Evolutionary conservation across 2,329 filamentous ascomycete species (phyloP).

Genomic region (Aspergillus chevalieri): DNA sequence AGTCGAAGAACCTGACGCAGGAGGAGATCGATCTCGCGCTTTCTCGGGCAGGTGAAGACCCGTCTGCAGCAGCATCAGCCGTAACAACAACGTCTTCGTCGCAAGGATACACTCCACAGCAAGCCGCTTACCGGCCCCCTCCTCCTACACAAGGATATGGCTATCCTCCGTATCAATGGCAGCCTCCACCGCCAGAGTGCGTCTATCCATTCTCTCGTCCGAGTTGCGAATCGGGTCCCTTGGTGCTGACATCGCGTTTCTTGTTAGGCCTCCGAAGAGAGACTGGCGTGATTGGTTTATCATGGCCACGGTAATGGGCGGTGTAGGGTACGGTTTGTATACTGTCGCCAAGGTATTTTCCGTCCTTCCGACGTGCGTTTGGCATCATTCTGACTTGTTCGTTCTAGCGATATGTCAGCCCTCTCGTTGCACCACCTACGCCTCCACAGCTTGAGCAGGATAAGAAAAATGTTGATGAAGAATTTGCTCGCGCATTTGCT

Average conservation of each 20-base stretch:
- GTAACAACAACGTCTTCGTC: constrained; percentile 42
- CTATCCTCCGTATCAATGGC: constrained; percentile 50
- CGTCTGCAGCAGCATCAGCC: constrained; percentile 40
- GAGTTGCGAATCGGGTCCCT: not conserved
- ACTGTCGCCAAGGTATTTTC: constrained; percentile 67
- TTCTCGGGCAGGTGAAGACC: constrained; percentile 62
- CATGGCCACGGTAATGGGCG: constrained; percentile 91
- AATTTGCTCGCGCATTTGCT: constrained; percentile 86
- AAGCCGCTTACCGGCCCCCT: constrained; percentile 33
- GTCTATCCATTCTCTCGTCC: constrained; percentile 11
- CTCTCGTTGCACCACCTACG: constrained; percentile 86
- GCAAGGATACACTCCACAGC: constrained; percentile 41
- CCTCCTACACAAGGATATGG: constrained; percentile 42
- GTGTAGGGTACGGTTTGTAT: constrained; percentile 83
- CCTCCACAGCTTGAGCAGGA: constrained; percentile 90
- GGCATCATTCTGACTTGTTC: constrained; percentile 9
- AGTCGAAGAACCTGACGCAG: constrained; percentile 93
- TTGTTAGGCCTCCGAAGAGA: constrained; percentile 57
- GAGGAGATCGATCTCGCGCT: constrained; percentile 88
- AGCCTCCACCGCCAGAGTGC: constrained; percentile 51
- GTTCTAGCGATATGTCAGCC: constrained; percentile 74
- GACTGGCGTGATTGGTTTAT: constrained; percentile 99
- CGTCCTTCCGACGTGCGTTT: not conserved
- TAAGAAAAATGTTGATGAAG: constrained; percentile 84
- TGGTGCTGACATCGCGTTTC: not conserved